phyloP scores from a whole-genome alignment of 495 filamentous ascomycete genomes.

The Astrocystis sublimbata region DNA sequence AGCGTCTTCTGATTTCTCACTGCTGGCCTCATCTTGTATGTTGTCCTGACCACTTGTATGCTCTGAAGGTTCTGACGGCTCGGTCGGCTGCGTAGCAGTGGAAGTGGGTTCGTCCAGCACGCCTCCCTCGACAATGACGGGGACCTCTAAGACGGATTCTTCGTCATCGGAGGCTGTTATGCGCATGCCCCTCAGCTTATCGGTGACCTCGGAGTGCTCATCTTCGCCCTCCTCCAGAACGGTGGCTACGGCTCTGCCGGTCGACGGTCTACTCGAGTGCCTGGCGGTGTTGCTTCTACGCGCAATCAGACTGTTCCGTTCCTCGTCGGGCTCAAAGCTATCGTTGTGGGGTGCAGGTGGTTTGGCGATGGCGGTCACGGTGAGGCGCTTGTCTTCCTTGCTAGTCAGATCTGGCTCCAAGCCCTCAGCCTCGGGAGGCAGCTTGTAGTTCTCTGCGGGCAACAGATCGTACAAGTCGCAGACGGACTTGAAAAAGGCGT shows the following conservation, averaged over 20 bases:
- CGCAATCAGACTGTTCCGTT: constrained; percentile 40
- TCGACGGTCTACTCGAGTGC: constrained; percentile 71
- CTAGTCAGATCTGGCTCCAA: constrained; percentile 43
- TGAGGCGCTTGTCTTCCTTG: constrained; percentile 37
- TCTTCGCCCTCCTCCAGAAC: constrained; percentile 75
- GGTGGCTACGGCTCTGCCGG: constrained; percentile 70
- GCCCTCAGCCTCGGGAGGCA: constrained; percentile 90
- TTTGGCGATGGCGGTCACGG: constrained; percentile 44
- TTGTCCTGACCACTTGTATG: constrained; percentile 20
- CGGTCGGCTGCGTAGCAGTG: constrained; percentile 4
- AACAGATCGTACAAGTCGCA: constrained; percentile 88
- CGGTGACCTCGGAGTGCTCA: constrained; percentile 43
- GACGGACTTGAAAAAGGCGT: constrained; percentile 94
- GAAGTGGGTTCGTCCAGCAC: constrained; percentile 23
- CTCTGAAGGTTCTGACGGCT: constrained; percentile 15
- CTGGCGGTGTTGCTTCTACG: constrained; percentile 66
- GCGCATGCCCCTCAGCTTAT: constrained; percentile 41
- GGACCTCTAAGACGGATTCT: constrained; percentile 43
- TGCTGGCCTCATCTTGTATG: constrained; percentile 25
- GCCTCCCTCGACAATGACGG: constrained; percentile 46
- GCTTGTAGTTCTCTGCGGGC: constrained; percentile 90
- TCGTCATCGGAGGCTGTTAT: constrained; percentile 45
- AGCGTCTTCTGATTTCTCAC: constrained; percentile 25
- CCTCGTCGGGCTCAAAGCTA: constrained; percentile 38
- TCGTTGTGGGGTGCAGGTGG: constrained; percentile 46